These are phyloP conservation scores for Discostella stelligera DNA, from an alignment of 352 stramenopile genomes.

Conservation along the genomic window DNA sequence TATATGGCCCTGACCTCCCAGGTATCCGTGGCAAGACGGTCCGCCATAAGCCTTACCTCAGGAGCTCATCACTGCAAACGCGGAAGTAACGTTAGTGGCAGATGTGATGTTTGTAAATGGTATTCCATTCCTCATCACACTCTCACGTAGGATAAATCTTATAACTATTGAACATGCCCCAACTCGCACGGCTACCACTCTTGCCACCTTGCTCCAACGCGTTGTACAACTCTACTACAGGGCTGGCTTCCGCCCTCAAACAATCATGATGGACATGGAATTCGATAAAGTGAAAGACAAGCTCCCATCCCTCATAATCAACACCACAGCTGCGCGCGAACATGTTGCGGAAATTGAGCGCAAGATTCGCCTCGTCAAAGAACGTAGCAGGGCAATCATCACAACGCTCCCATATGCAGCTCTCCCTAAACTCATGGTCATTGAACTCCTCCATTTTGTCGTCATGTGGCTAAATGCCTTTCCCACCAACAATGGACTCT, in stretches of 20 bases:
- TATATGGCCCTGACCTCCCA: too few species aligned
- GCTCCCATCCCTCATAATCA: slow-evolving; percentile 16
- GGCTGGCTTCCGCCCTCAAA: too few species aligned
- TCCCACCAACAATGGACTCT: too few species aligned
- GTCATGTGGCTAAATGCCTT: too few species aligned
- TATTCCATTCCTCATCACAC: too few species aligned
- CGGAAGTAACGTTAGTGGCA: too few species aligned
- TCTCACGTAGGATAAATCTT: too few species aligned
- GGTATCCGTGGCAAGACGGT: too few species aligned
- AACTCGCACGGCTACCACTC: background rate
- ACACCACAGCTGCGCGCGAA: slow-evolving; percentile 16
- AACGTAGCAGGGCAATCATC: slow-evolving; percentile 19
- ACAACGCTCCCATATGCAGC: slow-evolving; percentile 34
- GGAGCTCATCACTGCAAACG: too few species aligned
- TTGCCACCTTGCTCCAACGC: slow-evolving; percentile 11
- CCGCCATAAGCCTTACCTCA: too few species aligned
- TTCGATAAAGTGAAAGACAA: slow-evolving; percentile 23
- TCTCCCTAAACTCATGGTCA: slow-evolving; percentile 25
- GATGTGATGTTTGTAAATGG: too few species aligned
- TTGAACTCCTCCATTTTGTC: slow-evolving; percentile 23
- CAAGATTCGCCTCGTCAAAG: slow-evolving; percentile 53
- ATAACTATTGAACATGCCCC: too few species aligned
- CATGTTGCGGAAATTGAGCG: slow-evolving; percentile 49
- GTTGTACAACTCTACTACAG: slow-evolving; percentile 19
- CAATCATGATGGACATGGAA: slow-evolving; percentile 29